Evolutionary conservation across 129 eudicot species (phyloP).

Genomic region (Flaveria bidentis): DNA sequence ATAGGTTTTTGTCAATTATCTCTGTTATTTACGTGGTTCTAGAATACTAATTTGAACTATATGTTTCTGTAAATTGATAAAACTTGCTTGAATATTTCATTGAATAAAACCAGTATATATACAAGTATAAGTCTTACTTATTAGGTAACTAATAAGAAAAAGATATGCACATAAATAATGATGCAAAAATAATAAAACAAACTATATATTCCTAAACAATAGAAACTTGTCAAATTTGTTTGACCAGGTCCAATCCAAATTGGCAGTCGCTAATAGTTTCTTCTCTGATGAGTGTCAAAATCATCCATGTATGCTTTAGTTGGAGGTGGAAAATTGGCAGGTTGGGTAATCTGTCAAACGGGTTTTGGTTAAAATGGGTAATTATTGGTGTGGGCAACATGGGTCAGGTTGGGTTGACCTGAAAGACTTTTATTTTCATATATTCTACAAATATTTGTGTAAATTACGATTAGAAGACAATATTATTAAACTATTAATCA

Average conservation of each 20-base stretch:
- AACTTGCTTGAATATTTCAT: no score
- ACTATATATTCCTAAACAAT: no score
- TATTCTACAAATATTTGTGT: neutral
- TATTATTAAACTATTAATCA: neutral
- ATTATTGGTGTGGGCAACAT: neutral
- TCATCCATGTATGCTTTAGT: neutral
- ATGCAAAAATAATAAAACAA: no score
- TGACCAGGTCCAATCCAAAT: no score
- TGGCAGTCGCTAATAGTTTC: neutral
- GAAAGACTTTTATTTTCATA: neutral
- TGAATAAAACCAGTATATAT: no score
- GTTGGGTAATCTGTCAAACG: neutral
- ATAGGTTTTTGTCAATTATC: neutral
- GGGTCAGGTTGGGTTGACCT: neutral
- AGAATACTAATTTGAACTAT: neutral
- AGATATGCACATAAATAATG: no score
- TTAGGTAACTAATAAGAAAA: no score
- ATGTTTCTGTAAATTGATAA: neutral
- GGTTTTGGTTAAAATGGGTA: neutral
- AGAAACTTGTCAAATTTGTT: no score
- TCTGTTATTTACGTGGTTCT: neutral
- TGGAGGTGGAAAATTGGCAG: neutral
- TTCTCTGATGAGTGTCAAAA: constrained; percentile 16
- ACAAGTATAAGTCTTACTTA: no score
- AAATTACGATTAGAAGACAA: neutral